These are phyloP conservation scores for Leptodontidium sp. DNA, from an alignment of 2,329 filamentous ascomycete species.

Conservation along the genomic window DNA sequence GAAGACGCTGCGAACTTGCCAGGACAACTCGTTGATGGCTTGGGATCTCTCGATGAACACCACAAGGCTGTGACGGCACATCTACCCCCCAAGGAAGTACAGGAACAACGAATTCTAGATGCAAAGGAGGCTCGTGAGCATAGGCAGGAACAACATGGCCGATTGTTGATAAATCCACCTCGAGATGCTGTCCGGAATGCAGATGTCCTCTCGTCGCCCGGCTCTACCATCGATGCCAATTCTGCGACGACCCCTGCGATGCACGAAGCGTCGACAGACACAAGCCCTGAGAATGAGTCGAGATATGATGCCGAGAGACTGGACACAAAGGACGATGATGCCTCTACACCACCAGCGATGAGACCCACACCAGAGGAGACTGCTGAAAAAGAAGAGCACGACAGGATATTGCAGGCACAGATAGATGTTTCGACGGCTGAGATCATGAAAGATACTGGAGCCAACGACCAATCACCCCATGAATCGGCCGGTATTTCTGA, in stretches of 20 bases:
- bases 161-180: constrained; percentile 48
- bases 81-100: constrained; percentile 57
- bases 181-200: constrained; percentile 49
- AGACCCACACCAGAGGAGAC: constrained; percentile 38
- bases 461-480: constrained; percentile 56
- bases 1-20: constrained; percentile 47
- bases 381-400: constrained; percentile 49
- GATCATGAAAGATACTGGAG: constrained; percentile 50
- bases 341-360: constrained; percentile 47
- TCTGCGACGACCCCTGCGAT: constrained; percentile 77
- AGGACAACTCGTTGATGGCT: constrained; percentile 39
- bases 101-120: constrained; percentile 54
- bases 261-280: constrained; percentile 74
- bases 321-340: constrained; percentile 56
- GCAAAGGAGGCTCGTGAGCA: constrained; percentile 48
- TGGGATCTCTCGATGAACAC: constrained; percentile 37
- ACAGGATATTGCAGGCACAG: constrained; percentile 40
- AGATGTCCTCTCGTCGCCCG: constrained; percentile 62
- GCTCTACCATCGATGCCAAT: constrained; percentile 72
- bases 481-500: neutral
- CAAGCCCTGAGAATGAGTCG: constrained; percentile 75
- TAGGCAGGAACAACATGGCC: constrained; percentile 41
- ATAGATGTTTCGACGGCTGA: constrained; percentile 51
- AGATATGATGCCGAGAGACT: constrained; percentile 59
- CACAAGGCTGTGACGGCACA: constrained; percentile 50